Evolutionary conservation across 176 grass and related monocot species (phyloP).

Genomic region (Alloteropsis semialata): DNA sequence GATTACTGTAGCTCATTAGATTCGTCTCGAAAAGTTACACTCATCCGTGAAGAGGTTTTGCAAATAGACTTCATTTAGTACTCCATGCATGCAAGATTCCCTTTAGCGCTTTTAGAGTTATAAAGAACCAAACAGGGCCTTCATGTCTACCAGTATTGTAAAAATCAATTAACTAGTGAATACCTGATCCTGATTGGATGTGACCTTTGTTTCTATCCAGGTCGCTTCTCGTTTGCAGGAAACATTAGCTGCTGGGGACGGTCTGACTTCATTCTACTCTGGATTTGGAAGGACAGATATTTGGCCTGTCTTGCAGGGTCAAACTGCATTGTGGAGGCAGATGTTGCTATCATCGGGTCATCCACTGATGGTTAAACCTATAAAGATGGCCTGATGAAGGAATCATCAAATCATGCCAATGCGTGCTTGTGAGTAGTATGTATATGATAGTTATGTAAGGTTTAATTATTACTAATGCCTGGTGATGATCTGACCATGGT

Average conservation of each 20-base stretch:
- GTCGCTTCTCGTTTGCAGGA: neutral
- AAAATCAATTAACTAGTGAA: neutral
- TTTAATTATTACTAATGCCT: neutral
- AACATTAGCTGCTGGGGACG: neutral
- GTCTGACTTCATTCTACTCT: neutral
- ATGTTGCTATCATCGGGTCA: conserved; percentile 11
- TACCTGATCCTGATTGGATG: neutral
- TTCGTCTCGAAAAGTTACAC: no score
- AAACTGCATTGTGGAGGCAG: neutral
- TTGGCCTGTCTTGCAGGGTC: neutral
- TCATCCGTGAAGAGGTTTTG: no score
- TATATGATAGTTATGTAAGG: neutral
- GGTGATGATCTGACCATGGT: neutral
- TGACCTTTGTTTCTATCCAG: neutral
- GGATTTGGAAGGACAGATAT: neutral
- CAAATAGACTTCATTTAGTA: no score
- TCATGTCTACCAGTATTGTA: neutral
- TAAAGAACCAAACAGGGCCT: no score
- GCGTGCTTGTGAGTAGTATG: no score
- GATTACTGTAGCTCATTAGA: no score
- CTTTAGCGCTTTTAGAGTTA: no score
- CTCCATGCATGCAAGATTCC: no score
- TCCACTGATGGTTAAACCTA: neutral
- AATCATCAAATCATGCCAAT: neutral
- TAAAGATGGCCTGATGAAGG: neutral